Evolutionary conservation across 148 eudicot species (phyloP), one percentile per base, ranked within the genome.

Genomic region (Nyssa sinensis): DNA sequence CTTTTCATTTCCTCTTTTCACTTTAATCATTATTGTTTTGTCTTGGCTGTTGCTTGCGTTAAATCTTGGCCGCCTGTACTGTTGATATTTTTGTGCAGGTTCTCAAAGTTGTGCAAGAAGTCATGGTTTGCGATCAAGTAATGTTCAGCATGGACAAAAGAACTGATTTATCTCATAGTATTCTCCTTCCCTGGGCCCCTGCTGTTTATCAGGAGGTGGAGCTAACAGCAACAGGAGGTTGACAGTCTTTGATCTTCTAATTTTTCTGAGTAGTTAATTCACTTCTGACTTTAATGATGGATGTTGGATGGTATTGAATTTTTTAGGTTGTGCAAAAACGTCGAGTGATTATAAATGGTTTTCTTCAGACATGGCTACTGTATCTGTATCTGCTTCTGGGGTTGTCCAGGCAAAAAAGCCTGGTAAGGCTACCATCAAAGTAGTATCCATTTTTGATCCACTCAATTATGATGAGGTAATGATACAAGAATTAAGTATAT

Each of bases 111-210:
- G 81, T 84, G 76, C 97, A 93, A 87, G 97, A 93, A 86, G 82
- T 91, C 63, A 86, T 87, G 97, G 97, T 91, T 29, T 93, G 98
- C 68, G 81, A 83, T 57, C 85, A 79, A 83, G 93, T 93, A 39
- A 84, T 75, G 80, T 78, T 86, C 67, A 81, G 60, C 69, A 78
- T 73, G 70, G 80, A 75, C 68, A 74, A 78, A 69, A 64, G 65
- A 53, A 74, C 71, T 81, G 73, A 73, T 66, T 70, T 51, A 64
- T 69, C 79, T 69, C 63, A 87, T 39, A 78, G 74, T 60, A 83
- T 93, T 77, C 77, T 88, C 71, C 94, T 93, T 71, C 98, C 98
- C 2, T 91, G 98, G 97, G 88, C 89, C 29, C 91, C 90, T 30
- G 84, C 78, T 67, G 78, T 93, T 62, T 77, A 84, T 78, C 98